Base-by-base conservation (phyloP, 1,284 basidiomycete species). In the Heterobasidion parviporum region DNA sequence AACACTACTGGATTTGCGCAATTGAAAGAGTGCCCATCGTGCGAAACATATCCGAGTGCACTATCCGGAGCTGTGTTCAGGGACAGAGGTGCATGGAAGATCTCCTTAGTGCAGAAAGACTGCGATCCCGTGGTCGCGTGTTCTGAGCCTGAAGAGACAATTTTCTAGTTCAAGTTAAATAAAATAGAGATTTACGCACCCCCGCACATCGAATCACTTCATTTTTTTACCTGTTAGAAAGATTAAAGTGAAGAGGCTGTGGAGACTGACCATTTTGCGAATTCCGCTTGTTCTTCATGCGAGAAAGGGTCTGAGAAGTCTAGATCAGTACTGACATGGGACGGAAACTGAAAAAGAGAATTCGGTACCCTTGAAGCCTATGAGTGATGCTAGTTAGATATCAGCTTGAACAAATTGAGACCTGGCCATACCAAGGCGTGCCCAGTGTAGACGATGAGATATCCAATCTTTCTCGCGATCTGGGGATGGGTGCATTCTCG, bases 271-370 rank as follows among this genome's bases (percentile, higher is more conserved):
- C 82, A 83, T 64, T 80, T 80, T 0, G 70, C 67, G 61, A 83
- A 85, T 35, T 75, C 75, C 0, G 67, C 44, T 59, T 78, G 77
- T 53, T 83, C 79, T 36, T 81, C 78, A 35, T 68, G 71, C 5
- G 81, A 77, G 52, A 85, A 85, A 0, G 82, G 83, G 63, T 85
- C 82, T 76, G 26, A 26, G 26, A 26, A 62, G 53, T 26, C 26
- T 26, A 26, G 26, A 26, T 26, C 1, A 26, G 26, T 5, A 26
- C 26, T 26, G 5, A 2, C 12, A 54, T 60, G 52, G 54, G 79
- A 81, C 82, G 72, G 57, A 83, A 81, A 1, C 73, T 75, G 56
- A 74, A 80, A 82, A 83, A 85, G 57, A 74, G 63, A 34, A 59
- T 61, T 54, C 73, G 69, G 76, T 43, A 68, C 68, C 68, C 63